These are phyloP conservation scores for Lanmaoa rubissima DNA, from an alignment of 768 basidiomycete species.

Conservation along the genomic window DNA sequence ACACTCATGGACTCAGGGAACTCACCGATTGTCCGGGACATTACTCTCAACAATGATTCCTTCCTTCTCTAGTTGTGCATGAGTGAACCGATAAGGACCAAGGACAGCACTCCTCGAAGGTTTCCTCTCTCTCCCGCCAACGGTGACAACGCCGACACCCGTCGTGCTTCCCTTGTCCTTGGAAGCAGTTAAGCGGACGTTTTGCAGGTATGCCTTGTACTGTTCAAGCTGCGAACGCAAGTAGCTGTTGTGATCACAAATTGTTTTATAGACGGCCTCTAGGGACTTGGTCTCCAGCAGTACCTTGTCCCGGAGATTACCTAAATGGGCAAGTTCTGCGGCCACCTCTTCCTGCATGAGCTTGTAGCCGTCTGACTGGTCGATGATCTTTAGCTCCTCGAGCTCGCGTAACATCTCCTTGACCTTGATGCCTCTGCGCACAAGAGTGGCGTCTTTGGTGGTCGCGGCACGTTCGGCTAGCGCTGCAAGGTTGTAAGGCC, in stretches of 20 bases:
- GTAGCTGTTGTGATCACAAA: constrained; percentile 98
- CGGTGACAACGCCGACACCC: constrained; percentile 91
- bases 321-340: constrained; percentile 93
- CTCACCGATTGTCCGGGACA: constrained; percentile 95
- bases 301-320: constrained; percentile 95
- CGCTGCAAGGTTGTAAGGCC: constrained; percentile 82
- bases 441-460: constrained; percentile 93
- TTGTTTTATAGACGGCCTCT: constrained; percentile 98
- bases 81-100: constrained; percentile 96
- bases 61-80: constrained; percentile 98
- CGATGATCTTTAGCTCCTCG: constrained; percentile 86
- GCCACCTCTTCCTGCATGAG: constrained; percentile 98
- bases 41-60: constrained; percentile 99
- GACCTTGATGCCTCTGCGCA: constrained; percentile 97
- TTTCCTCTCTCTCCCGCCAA: constrained; percentile 98
- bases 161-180: constrained; percentile 87
- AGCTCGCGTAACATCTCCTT: constrained; percentile 98
- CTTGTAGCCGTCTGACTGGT: constrained; percentile 77
- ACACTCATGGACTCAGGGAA: neutral
- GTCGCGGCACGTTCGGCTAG: constrained; percentile 96
- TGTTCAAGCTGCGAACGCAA: constrained; percentile 94
- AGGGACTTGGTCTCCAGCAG: constrained; percentile 87
- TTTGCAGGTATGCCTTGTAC: constrained; percentile 99
- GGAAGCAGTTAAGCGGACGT: constrained; percentile 84
- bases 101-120: constrained; percentile 78